Evolutionary conservation across 257 asterid genomes (phyloP).

Genomic region (Plantago ovata): DNA sequence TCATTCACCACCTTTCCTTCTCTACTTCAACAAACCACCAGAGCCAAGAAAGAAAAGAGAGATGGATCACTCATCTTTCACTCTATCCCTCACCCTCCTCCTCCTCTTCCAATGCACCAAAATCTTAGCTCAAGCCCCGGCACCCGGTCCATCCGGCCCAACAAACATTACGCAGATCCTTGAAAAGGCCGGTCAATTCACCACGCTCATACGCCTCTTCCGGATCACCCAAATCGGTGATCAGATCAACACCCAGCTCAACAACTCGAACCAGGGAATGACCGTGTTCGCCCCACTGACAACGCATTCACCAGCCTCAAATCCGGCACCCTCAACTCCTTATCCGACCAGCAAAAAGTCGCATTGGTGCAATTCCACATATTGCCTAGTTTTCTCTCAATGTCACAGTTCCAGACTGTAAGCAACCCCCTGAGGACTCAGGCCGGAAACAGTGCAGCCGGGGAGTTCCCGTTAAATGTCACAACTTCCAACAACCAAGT

Average conservation of each 20-base stretch:
- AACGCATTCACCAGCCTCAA: slow-evolving; percentile 59
- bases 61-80: slow-evolving; percentile 32
- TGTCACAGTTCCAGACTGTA: slow-evolving; percentile 74
- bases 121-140: slow-evolving; percentile 51
- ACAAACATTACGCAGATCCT: slow-evolving; percentile 77
- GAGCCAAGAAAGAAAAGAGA: neutral
- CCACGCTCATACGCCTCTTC: slow-evolving; percentile 61
- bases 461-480: slow-evolving; percentile 63
- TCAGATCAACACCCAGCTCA: slow-evolving; percentile 76
- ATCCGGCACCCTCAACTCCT: slow-evolving; percentile 67
- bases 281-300: slow-evolving; percentile 85
- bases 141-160: slow-evolving; percentile 70
- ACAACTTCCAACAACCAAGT: slow-evolving; percentile 77
- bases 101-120: slow-evolving; percentile 33
- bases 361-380: slow-evolving; percentile 61
- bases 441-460: slow-evolving; percentile 57
- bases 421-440: slow-evolving; percentile 84
- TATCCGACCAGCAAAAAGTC: slow-evolving; percentile 69
- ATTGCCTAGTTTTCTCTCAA: slow-evolving; percentile 51
- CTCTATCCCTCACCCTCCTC: slow-evolving; percentile 24
- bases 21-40: neutral
- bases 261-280: slow-evolving; percentile 71
- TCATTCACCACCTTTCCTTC: neutral
- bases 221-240: slow-evolving; percentile 56
- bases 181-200: slow-evolving; percentile 88